Evolutionary conservation across 2,329 filamentous ascomycete species (phyloP), one percentile per base, ranked within the genome.

Genomic region (Rachicladosporium sp.): DNA sequence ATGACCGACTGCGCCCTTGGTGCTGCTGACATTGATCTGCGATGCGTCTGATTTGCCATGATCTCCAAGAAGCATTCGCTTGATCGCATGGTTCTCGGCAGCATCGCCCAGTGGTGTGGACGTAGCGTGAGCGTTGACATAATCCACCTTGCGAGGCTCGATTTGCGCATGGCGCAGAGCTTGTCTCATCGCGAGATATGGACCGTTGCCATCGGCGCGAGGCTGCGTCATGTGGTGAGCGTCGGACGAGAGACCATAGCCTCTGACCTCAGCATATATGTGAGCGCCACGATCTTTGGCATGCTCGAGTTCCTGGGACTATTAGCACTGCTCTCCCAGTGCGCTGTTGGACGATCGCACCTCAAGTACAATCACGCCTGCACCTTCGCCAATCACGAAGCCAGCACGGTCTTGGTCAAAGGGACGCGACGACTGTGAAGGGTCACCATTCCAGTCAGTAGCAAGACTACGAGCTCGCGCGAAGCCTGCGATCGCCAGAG

Each of bases 91-190:
- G 37, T 89, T 89, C 63, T 98, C 91, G 1, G 91, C 89, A 13
- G 75, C 73, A 63, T 98, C 91, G 1, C 91, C 91, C 2, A 96
- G 71, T 5, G 70, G 61, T 0, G 89, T 98, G 13, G 83, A 84
- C 1, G 91, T 98, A 1, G 89, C 91, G 57, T 98, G 91, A 1
- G 91, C 91, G 54, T 96, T 98, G 56, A 98, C 74, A 58, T 98
- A 98, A 58, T 88, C 84, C 4, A 98, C 78, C 32, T 78, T 65
- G 1, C 63, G 62, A 0, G 91, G 88, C 37, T 68, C 69, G 30
- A 93, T 55, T 1, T 70, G 63, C 0, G 87, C 86, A 54, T 83
- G 75, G 51, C 71, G 77, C 43, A 98, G 63, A 0, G 89, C 88
- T 48, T 76, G 76, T 57, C 74, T 81, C 91, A 98, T 98, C 3